Conservation (phyloP, 805 yeast genomes). For the Candida gorgasii region DNA sequence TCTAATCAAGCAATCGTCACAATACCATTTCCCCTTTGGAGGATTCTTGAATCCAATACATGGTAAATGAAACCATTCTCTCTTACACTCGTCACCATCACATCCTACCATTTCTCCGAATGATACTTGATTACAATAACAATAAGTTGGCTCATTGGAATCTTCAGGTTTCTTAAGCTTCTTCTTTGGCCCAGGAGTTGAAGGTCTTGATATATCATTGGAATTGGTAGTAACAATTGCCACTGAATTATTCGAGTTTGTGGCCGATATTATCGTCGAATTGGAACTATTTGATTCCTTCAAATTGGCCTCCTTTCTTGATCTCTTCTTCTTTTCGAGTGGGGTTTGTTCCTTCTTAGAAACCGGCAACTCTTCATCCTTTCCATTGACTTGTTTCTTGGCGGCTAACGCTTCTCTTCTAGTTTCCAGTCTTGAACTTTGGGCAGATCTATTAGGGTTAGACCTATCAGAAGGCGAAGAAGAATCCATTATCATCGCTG, state of each 20-base stretch:
- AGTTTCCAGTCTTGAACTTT: constrained; percentile 76
- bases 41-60: constrained; percentile 85
- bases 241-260: neutral
- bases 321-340: constrained; percentile 20
- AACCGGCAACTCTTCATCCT: constrained; percentile 8
- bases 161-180: constrained; percentile 23
- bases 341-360: constrained; percentile 20
- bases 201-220: constrained; percentile 18
- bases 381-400: constrained; percentile 58
- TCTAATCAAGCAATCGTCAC: constrained; percentile 43
- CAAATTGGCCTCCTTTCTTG: constrained; percentile 12
- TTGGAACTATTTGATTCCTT: constrained; percentile 6
- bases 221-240: constrained; percentile 7
- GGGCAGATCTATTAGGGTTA: constrained; percentile 53
- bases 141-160: constrained; percentile 73
- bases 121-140: constrained; percentile 95
- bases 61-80: constrained; percentile 96
- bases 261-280: constrained; percentile 1
- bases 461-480: constrained; percentile 45
- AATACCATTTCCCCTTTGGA: constrained; percentile 63
- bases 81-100: constrained; percentile 88
- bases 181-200: constrained; percentile 22
- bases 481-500: constrained; percentile 75
- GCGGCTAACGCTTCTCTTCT: constrained; percentile 94
- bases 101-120: constrained; percentile 99